phyloP scores from a whole-genome alignment of 495 filamentous ascomycete genomes.

The Aspergillus carlsbadensis region DNA sequence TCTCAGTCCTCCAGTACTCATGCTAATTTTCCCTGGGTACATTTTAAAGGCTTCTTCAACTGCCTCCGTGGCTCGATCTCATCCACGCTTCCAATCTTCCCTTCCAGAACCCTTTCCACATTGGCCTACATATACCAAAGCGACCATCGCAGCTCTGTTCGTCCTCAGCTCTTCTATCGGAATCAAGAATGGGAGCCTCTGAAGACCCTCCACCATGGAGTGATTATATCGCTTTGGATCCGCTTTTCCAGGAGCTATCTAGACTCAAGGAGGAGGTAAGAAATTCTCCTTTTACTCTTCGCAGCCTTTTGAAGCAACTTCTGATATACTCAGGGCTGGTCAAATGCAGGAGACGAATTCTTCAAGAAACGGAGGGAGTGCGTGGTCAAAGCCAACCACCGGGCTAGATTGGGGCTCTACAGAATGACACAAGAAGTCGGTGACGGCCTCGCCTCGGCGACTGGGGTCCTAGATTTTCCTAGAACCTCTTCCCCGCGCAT shows the following conservation, averaged over 20 bases:
- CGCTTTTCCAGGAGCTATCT: not conserved
- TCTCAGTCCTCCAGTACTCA: too few species aligned
- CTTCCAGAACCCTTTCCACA: too few species aligned
- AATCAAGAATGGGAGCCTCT: too few species aligned
- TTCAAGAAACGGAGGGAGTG: not conserved
- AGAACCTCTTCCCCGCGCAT: not conserved
- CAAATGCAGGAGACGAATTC: not conserved
- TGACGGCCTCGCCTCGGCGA: not conserved
- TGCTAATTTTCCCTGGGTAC: too few species aligned
- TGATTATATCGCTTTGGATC: not conserved
- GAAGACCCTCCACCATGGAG: not conserved
- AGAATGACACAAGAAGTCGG: not conserved
- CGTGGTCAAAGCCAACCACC: not conserved
- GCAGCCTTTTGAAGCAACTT: not conserved
- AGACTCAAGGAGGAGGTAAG: not conserved
- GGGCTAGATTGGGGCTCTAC: not conserved
- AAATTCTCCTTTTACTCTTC: not conserved
- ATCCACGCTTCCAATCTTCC: too few species aligned
- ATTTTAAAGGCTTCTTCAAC: too few species aligned
- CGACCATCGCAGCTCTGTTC: too few species aligned
- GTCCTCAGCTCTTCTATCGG: too few species aligned
- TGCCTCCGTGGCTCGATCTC: too few species aligned
- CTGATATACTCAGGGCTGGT: not conserved
- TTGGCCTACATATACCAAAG: too few species aligned
- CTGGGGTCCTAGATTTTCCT: not conserved